These are phyloP conservation scores for Aspergillus flavus DNA, from an alignment of 2,329 filamentous ascomycete species.

Conservation along the genomic window DNA sequence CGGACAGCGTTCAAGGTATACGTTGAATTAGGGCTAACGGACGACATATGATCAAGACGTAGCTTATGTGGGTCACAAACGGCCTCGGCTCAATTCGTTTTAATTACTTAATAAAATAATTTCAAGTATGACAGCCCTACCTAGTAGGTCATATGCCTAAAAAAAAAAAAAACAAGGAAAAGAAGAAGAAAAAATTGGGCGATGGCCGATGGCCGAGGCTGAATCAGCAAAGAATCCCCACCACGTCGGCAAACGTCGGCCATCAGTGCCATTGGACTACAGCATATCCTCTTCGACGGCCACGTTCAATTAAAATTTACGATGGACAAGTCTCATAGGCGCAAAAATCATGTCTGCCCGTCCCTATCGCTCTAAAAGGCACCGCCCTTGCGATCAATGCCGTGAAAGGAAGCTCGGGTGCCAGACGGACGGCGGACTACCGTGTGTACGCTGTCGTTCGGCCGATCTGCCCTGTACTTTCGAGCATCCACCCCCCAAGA, in stretches of 20 bases:
- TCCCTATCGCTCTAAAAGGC: constrained; percentile 38
- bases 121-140: too few species aligned
- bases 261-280: not conserved
- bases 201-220: not conserved
- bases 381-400: constrained; percentile 37
- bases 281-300: not conserved
- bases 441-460: constrained; percentile 30
- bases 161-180: not conserved
- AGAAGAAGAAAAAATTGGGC: not conserved
- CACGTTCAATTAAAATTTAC: not conserved
- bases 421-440: constrained; percentile 25
- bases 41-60: too few species aligned
- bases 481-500: constrained; percentile 27
- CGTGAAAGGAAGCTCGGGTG: constrained; percentile 35
- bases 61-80: too few species aligned
- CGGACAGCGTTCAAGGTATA: too few species aligned
- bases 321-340: constrained; percentile 6
- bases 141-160: not conserved
- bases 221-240: not conserved
- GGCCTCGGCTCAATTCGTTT: too few species aligned
- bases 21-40: too few species aligned
- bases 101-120: too few species aligned
- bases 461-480: constrained; percentile 29
- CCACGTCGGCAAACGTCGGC: not conserved
- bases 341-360: constrained; percentile 22